These are phyloP conservation scores for Parascedosporium putredinis DNA, from an alignment of 2,329 filamentous ascomycete genomes.

Conservation along the genomic window DNA sequence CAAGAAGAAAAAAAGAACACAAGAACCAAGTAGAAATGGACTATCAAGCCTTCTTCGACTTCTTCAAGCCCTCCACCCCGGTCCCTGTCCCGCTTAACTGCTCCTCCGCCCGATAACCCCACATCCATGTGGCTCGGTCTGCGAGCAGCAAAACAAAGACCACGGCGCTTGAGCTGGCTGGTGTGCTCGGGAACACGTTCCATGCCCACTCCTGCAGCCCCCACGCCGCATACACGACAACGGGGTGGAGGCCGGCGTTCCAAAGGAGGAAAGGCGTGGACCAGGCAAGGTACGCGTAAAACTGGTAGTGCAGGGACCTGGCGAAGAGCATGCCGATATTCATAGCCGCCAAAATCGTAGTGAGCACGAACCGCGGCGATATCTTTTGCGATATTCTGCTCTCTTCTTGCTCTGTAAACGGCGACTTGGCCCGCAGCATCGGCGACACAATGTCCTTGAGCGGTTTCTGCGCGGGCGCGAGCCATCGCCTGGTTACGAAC, in stretches of 20 bases:
- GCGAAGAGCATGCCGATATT: slow-evolving; percentile 76
- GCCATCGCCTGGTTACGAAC: slow-evolving; percentile 62
- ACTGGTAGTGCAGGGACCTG: slow-evolving; percentile 86
- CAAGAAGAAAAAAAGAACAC: slow-evolving; percentile 9
- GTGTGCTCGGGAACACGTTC: slow-evolving; percentile 82
- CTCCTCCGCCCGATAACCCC: neutral
- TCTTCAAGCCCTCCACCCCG: slow-evolving; percentile 14
- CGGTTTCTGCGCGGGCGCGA: slow-evolving; percentile 53
- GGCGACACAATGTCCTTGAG: slow-evolving; percentile 41
- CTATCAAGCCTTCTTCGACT: slow-evolving; percentile 20
- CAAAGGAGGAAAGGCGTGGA: slow-evolving; percentile 79
- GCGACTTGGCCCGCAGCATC: slow-evolving; percentile 31
- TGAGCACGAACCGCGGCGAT: slow-evolving; percentile 64
- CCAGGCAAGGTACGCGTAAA: slow-evolving; percentile 89
- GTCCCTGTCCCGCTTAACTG: slow-evolving; percentile 15
- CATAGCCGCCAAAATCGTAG: slow-evolving; percentile 65
- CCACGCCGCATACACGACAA: slow-evolving; percentile 61
- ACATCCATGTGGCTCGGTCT: slow-evolving; percentile 17
- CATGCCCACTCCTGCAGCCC: slow-evolving; percentile 80
- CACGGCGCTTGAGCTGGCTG: slow-evolving; percentile 46
- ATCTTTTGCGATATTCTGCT: slow-evolving; percentile 45
- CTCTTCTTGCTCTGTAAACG: slow-evolving; percentile 42
- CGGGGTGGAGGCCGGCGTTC: slow-evolving; percentile 59
- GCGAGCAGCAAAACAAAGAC: slow-evolving; percentile 61
- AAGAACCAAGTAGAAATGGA: slow-evolving; percentile 7